These are phyloP conservation scores for Triticum urartu DNA, from an alignment of 176 grass and related monocot genomes.

Conservation along the genomic window DNA sequence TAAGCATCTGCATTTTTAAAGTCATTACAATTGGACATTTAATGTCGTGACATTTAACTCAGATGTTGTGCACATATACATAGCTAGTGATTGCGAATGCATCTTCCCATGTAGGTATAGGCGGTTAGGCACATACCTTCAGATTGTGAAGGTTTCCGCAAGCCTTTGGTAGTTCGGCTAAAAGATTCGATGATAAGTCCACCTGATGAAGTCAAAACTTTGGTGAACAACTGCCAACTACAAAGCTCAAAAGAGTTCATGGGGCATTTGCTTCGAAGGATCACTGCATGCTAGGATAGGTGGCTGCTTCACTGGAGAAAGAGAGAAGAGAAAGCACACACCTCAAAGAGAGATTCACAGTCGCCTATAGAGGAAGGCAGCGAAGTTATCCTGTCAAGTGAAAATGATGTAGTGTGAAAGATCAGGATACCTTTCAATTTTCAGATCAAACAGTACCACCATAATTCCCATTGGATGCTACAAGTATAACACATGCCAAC, in stretches of 20 bases:
- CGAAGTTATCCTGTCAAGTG: conserved; percentile 63
- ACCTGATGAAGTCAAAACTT: conserved; percentile 53
- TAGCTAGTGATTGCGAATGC: neutral
- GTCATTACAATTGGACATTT: neutral
- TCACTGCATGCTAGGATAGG: neutral
- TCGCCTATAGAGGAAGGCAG: conserved; percentile 76
- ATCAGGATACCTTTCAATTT: conserved; percentile 4
- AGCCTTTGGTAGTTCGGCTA: conserved; percentile 70
- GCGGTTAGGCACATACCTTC: conserved; percentile 54
- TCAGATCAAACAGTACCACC: conserved; percentile 20
- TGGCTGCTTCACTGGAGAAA: neutral
- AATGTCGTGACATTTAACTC: conserved; percentile 19
- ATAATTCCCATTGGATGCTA: conserved; percentile 2
- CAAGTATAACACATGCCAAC: no score
- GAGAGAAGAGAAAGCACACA: conserved; percentile 14
- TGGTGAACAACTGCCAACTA: conserved; percentile 17
- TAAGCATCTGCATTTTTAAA: neutral
- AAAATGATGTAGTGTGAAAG: conserved; percentile 1
- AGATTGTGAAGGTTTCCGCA: conserved; percentile 67
- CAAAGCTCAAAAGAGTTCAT: conserved; percentile 13
- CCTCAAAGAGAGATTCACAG: conserved; percentile 78
- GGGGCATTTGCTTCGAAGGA: neutral
- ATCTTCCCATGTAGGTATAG: conserved; percentile 29
- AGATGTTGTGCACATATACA: neutral
- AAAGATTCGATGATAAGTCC: conserved; percentile 80